Evolutionary conservation across 2,329 filamentous ascomycete genomes (phyloP), one percentile per base, ranked within the genome.

Genomic region (Aureobasidium sp.): DNA sequence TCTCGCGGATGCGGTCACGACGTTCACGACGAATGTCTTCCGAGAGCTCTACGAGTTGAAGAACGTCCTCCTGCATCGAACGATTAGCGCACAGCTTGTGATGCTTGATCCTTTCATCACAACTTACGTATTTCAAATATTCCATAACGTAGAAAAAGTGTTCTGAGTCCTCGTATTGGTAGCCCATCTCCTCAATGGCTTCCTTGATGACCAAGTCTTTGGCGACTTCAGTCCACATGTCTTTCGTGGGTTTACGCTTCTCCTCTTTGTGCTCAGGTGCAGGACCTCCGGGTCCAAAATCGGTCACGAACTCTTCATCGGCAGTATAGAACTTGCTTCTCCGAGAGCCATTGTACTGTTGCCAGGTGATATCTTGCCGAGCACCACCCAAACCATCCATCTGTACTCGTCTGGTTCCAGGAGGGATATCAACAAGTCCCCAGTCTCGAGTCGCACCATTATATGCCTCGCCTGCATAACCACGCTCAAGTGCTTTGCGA

Each of bases 171-270:
- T 97, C 91, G 71, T 87, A 97, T 64, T 90, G 86, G 74, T 96
- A 97, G 2, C 90, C 90, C 71, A 87, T 78, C 69, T 88, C 81
- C 68, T 96, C 87, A 66, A 97, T 89, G 20, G 94, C 94, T 72
- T 97, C 92, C 59, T 88, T 86, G 63, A 87, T 81, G 17, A 97
- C 90, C 39, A 97, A 77, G 68, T 96, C 92, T 76, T 96, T 96
- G 50, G 93, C 96, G 68, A 99, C 91, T 76, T 97, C 94, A 0
- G 94, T 99, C 93, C 93, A 97, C 79, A 96, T 89, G 64, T 79
- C 78, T 66, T 76, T 77, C 37, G 66, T 66, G 10, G 65, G 66
- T 63, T 69, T 69, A 34, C 63, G 65, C 15, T 64, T 63, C 27
- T 60, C 57, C 29, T 60, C 57, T 36, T 60, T 60, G 10, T 46